phyloP scores from a whole-genome alignment of 306 rosid genomes.

The Pyrus communis region DNA sequence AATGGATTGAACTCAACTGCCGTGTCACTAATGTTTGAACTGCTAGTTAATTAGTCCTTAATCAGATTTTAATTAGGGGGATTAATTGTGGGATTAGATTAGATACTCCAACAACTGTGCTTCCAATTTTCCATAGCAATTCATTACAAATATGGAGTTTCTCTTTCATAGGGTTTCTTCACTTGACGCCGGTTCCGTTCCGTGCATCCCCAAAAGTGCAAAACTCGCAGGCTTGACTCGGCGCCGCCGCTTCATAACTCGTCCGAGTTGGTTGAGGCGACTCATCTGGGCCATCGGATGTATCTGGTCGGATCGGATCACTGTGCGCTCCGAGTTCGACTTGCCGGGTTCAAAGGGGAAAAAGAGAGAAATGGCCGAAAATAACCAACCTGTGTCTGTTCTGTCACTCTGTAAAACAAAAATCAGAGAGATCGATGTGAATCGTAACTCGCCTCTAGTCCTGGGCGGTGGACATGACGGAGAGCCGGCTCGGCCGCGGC shows the following conservation, averaged over 20 bases:
- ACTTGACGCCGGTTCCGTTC: not conserved
- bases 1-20: conserved; percentile 3
- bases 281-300: not conserved
- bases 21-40: not conserved
- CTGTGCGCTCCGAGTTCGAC: not conserved
- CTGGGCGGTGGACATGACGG: conserved; percentile 45
- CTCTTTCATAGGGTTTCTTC: not conserved
- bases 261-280: not conserved
- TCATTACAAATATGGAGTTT: conserved; percentile 8
- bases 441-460: not conserved
- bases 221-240: conserved; percentile 2
- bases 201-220: not conserved
- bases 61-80: not conserved
- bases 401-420: conserved; percentile 26
- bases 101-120: conserved; percentile 43
- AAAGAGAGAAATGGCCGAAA: conserved; percentile 20
- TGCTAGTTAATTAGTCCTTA: not conserved
- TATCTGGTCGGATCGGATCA: not conserved
- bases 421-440: conserved; percentile 20
- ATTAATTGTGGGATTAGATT: not conserved
- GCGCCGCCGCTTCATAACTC: conserved; percentile 9
- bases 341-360: conserved; percentile 28
- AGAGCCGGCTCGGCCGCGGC: conserved; percentile 76
- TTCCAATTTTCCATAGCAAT: conserved; percentile 53
- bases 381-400: conserved; percentile 21